phyloP scores from a whole-genome alignment of 2,329 filamentous ascomycete species.

The Cordyceps cicadae region DNA sequence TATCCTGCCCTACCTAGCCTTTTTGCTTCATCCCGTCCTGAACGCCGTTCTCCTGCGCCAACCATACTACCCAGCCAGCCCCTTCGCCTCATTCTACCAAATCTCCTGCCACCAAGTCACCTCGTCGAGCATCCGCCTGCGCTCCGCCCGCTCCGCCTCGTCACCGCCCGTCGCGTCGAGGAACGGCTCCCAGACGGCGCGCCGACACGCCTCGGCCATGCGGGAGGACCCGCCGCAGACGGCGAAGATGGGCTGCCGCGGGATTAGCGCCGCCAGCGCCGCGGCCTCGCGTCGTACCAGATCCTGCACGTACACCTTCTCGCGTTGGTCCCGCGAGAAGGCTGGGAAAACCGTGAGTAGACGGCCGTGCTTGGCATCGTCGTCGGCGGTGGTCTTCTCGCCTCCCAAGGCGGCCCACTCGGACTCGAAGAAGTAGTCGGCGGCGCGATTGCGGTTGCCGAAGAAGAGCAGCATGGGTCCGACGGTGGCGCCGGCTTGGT shows the following conservation, averaged over 20 bases:
- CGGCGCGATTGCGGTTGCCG: slow-evolving; percentile 64
- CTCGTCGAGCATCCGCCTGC: slow-evolving; percentile 28
- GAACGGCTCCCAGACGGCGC: slow-evolving; percentile 42
- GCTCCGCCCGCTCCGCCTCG: slow-evolving; percentile 26
- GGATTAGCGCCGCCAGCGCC: slow-evolving; percentile 26
- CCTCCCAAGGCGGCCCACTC: slow-evolving; percentile 53
- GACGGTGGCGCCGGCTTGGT: slow-evolving; percentile 11
- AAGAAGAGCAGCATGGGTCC: slow-evolving; percentile 62
- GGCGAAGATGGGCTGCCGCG: slow-evolving; percentile 36
- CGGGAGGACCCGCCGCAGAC: slow-evolving; percentile 50
- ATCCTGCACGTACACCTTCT: slow-evolving; percentile 51
- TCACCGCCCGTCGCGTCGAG: slow-evolving; percentile 26
- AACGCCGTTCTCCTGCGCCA: neutral
- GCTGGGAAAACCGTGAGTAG: slow-evolving; percentile 32
- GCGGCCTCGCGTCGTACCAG: slow-evolving; percentile 37
- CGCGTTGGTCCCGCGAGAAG: slow-evolving; percentile 39
- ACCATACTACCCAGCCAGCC: neutral
- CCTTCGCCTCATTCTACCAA: slow-evolving; percentile 32
- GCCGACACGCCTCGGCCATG: slow-evolving; percentile 49
- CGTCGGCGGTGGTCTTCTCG: neutral
- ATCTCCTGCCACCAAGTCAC: slow-evolving; percentile 51
- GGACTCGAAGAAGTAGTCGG: slow-evolving; percentile 73
- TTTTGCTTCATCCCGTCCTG: neutral
- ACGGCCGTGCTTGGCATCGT: neutral
- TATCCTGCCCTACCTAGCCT: neutral